These are phyloP conservation scores for Pichia nakasei DNA, from an alignment of 805 yeast species.

Conservation along the genomic window DNA sequence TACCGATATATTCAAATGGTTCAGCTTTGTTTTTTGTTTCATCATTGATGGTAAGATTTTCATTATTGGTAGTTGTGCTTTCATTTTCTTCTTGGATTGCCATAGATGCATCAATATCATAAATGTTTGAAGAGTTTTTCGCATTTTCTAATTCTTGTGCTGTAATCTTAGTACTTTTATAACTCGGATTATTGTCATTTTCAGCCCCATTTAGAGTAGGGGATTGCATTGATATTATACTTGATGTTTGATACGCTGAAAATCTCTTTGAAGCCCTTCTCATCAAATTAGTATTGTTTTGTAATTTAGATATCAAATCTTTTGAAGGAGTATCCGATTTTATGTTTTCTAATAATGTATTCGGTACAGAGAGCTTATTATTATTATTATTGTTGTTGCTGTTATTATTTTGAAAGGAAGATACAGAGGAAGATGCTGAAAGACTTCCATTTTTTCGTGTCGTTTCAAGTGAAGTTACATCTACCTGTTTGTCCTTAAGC, in stretches of 20 bases:
- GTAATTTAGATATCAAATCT: constrained; percentile 70
- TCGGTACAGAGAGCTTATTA: not conserved
- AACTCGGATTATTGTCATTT: not conserved
- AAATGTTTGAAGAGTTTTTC: not conserved
- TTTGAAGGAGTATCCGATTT: constrained; percentile 11
- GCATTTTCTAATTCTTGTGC: constrained; percentile 7
- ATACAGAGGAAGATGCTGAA: not conserved
- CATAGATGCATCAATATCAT: constrained; percentile 1
- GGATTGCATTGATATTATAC: constrained; percentile 22
- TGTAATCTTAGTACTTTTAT: too few species aligned
- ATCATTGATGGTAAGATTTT: too few species aligned
- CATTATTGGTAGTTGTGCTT: not conserved
- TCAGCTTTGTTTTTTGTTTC: too few species aligned
- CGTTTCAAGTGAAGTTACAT: constrained; percentile 16
- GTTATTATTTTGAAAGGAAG: constrained; percentile 1
- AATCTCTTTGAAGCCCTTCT: constrained; percentile 90
- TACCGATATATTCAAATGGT: too few species aligned
- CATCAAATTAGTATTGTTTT: constrained; percentile 73
- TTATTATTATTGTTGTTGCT: not conserved
- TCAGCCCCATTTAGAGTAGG: not conserved
- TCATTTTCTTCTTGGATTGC: not conserved
- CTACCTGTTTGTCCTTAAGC: constrained; percentile 69
- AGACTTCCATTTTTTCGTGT: constrained; percentile 2
- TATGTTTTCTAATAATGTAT: not conserved
- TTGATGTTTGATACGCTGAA: constrained; percentile 70